Conservation (phyloP, 2,329 filamentous ascomycete genomes). For the Albophoma yamanashiensis region DNA sequence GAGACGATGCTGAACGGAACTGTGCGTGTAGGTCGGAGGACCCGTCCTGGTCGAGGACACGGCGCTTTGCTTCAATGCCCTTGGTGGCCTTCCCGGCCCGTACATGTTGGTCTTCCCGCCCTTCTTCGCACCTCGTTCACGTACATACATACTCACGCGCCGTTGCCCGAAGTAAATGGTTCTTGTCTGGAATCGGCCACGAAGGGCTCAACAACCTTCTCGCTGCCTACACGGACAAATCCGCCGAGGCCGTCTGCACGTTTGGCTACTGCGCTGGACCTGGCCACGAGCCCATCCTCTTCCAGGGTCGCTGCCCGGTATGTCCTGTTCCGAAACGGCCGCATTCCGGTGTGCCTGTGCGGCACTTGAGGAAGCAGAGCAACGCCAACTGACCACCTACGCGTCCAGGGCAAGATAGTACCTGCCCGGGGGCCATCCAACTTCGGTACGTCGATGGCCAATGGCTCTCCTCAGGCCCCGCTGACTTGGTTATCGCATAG, state of each 20-base stretch:
- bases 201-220: conserved; percentile 84
- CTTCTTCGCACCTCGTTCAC: conserved; percentile 5
- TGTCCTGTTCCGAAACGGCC: conserved; percentile 14
- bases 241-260: conserved; percentile 86
- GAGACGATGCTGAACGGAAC: neutral
- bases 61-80: conserved; percentile 81
- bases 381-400: neutral
- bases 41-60: conserved; percentile 96
- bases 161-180: conserved; percentile 71
- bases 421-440: conserved; percentile 65
- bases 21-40: conserved; percentile 52
- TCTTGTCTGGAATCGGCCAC: conserved; percentile 73
- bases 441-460: conserved; percentile 55
- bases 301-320: conserved; percentile 82
- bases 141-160: neutral
- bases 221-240: conserved; percentile 80
- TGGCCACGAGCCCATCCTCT: conserved; percentile 72
- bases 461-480: neutral
- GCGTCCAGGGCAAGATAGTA: conserved; percentile 61
- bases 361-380: neutral
- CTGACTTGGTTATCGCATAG: conserved; percentile 29
- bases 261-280: conserved; percentile 88
- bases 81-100: conserved; percentile 84
- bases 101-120: conserved; percentile 58
- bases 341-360: neutral